Base-by-base conservation (phyloP, 805 yeast species). In the Yarrowia porcina region DNA sequence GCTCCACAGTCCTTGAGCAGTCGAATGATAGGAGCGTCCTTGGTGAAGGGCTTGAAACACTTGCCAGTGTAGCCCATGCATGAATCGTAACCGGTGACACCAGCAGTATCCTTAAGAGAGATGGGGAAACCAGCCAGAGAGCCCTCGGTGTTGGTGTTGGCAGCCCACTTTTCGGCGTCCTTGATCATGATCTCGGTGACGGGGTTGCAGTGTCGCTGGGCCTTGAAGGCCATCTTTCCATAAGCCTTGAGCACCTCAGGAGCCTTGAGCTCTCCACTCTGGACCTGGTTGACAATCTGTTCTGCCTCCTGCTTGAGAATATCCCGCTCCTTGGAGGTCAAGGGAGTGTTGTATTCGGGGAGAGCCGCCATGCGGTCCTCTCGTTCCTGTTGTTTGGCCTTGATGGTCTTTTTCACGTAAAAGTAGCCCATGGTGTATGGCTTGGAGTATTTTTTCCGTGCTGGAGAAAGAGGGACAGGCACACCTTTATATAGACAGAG, bases 41-140 rank as follows among this genome's bases (percentile, higher is more conserved):
- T 71, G 7, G 67, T 65, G 4, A 77, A 68, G 20, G 83, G 78
- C 66, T 79, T 74, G 64, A 76, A 77, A 30, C 79, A 69, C 42
- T 67, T 65, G 17, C 74, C 69, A 33, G 83, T 80, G 67, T 78
- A 80, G 5, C 84, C 83, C 21, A 79, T 80, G 62, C 82, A 80
- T 0, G 86, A 79, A 67, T 81, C 80, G 63, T 75, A 79, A 41
- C 85, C 87, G 45, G 72, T 76, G 63, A 78, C 78, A 59, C 75
- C 73, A 67, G 76, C 79, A 49, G 85, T 84, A 66, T 85, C 89
- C 70, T 85, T 85, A 62, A 85, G 72, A 1, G 88, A 83, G 56
- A 85, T 74, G 6, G 89, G 88, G 66, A 85, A 71, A 2, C 89
- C 89, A 45, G 86, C 88, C 61, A 85, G 75, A 0, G 87, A 85